Evolutionary conservation across 176 grass and related monocot genomes (phyloP), one percentile per base, ranked within the genome.

Genomic region (Eragrostis nindensis): DNA sequence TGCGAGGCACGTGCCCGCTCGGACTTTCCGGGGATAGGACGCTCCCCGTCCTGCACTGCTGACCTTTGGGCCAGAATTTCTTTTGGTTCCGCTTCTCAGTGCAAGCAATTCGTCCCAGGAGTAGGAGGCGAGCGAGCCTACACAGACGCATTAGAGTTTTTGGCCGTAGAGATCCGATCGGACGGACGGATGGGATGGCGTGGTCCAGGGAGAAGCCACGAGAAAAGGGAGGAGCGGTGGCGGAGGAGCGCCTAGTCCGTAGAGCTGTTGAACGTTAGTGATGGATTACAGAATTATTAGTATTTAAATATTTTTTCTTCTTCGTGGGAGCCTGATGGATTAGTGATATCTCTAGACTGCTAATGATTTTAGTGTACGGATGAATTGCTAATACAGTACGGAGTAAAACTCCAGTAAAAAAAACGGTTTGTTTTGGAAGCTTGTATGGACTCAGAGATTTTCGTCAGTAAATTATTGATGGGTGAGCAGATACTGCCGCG

Each of bases 381-480:
- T 27, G 57, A 11, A 24, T 25, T 59, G n/a, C 24, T 24, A 59
- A 57, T 57, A 57, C 52, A 57, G 11, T n/a, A n/a, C n/a, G n/a
- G n/a, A n/a, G n/a, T 56, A 59, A 8, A 14, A 27, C 14, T 27
- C 22, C 26, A 13, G 11, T 61, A 14, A 22, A 27, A 11, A 44
- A 61, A 61, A 13, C 57, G 57, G 24, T 26, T 6, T 26, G 57
- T 26, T 61, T 61, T 61, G 57, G 57, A 61, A 27, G 24, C 24
- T 32, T 63, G 61, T 15, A 63, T 16, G 61, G 32, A 12, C 25
- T 32, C 27, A n/a, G 5, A 14, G 18, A 69, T 68, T 76, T 36
- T 47, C 45, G 46, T 52, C 71, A 76, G 64, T 70, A 62, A 54
- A 80, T 55, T 75, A 79, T 63, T 84, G 70, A 12, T 29, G 47